Evolutionary conservation across 495 filamentous ascomycete species (phyloP).

Genomic region (Xylaria curta): DNA sequence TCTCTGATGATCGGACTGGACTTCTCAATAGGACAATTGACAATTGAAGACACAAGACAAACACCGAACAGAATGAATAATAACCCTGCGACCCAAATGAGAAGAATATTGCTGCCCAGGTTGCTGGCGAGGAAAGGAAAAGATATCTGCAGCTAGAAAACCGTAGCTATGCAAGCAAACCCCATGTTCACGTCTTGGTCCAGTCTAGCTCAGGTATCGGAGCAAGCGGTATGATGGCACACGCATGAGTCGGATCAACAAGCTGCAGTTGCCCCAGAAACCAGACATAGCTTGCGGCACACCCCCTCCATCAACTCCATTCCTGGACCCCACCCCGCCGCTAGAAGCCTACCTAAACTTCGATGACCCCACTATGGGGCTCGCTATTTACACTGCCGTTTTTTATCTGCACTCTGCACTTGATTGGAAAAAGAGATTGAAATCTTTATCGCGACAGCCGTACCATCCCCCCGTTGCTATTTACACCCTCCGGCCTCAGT

Average conservation of each 20-base stretch:
- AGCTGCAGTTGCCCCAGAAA: constrained; percentile 28
- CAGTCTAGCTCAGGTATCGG: background rate
- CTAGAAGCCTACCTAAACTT: constrained; percentile 3
- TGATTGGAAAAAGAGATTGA: constrained; percentile 3
- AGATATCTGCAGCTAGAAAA: constrained; percentile 2
- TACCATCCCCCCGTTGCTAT: background rate
- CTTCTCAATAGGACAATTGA: background rate
- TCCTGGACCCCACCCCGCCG: constrained; percentile 7
- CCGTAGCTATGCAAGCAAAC: background rate
- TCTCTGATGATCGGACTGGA: background rate
- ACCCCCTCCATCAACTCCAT: background rate
- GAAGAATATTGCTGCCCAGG: constrained; percentile 22
- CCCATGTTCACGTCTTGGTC: constrained; percentile 8
- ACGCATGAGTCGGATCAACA: constrained; percentile 28
- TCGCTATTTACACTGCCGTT: background rate
- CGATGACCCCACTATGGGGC: constrained; percentile 14
- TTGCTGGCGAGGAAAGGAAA: constrained; percentile 3
- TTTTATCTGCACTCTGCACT: background rate
- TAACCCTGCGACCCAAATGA: constrained; percentile 4
- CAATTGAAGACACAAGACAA: constrained; percentile 11
- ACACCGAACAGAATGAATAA: constrained; percentile 2
- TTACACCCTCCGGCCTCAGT: background rate
- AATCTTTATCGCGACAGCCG: constrained; percentile 11
- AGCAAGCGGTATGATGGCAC: constrained; percentile 19
- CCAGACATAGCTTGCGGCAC: background rate